Evolutionary conservation across 2,329 filamentous ascomycete species (phyloP), one percentile per base, ranked within the genome.

Genomic region (Calonectria montana): DNA sequence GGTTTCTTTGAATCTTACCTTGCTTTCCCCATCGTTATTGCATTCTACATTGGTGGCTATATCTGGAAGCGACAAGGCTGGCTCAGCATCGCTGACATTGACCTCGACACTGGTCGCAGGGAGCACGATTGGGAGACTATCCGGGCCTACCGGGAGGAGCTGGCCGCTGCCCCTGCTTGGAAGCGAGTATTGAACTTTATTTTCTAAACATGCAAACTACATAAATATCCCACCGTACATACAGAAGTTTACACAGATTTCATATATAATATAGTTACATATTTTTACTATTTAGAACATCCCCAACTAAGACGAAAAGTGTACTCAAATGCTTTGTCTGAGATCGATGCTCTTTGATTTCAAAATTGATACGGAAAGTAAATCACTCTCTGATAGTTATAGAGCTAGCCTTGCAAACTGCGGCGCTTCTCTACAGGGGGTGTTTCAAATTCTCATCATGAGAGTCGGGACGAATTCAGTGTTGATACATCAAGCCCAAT

Each of bases 51-150:
- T 27, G 76, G 79, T 41, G 90, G 92, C 2, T 93, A 89, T 76
- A 39, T 89, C 67, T 94, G 91, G 91, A 94, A 93, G 85, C 84
- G 89, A 48, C 81, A 87, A 31, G 87, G 87, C 9, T 93, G 89
- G 88, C 83, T 91, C 61, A 87, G 83, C 65, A 83, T 89, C 1
- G 80, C 83, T 31, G 86, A 94, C 71, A 93, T 94, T 71, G 92
- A 94, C 74, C 87, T 94, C 65, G 92, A 94, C 79, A 88, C 86
- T 43, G 91, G 90, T 57, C 88, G 91, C 55, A 87, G 91, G 53
- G 88, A 90, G 79, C 86, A 92, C 59, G 88, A 93, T 77, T 92
- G 89, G 89, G 90, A 91, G 18, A 78, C 84, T 27, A 89, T 91
- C 79, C 87, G 90, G 74, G 85, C 81, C 12, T 83, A 85, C 71